phyloP scores from a whole-genome alignment of 225 moss, liverwort and hornwort species.

The Lunularia cruciata region DNA sequence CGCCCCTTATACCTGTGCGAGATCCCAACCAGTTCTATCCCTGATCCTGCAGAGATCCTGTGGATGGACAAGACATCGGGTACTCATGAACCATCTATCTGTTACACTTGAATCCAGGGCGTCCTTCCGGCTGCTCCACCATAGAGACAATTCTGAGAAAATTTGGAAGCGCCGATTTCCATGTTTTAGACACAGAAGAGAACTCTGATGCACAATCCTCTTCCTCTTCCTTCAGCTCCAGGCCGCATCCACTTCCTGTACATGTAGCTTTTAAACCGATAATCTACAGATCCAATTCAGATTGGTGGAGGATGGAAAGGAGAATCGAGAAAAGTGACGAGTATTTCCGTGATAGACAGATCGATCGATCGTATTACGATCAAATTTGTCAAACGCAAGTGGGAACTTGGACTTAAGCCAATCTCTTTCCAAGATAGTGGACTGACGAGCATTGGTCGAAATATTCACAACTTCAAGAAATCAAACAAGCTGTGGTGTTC shows the following conservation, averaged over 20 bases:
- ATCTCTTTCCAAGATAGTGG: not conserved
- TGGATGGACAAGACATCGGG: too few species aligned
- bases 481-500: slow-evolving; percentile 10
- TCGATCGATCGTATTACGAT: too few species aligned
- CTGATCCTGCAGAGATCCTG: not conserved
- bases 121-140: not conserved
- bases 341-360: slow-evolving; percentile 4
- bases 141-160: not conserved
- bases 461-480: slow-evolving; percentile 22
- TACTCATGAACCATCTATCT: not conserved
- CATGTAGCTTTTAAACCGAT: slow-evolving; percentile 16
- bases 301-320: not conserved
- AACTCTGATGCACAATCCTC: slow-evolving; percentile 13
- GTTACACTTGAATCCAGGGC: not conserved
- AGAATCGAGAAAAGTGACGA: not conserved
- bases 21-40: not conserved
- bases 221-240: slow-evolving; percentile 10
- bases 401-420: not conserved
- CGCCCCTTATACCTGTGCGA: not conserved
- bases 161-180: not conserved
- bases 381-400: not conserved
- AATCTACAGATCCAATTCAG: slow-evolving; percentile 14
- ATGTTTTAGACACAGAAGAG: not conserved
- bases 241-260: slow-evolving; percentile 21
- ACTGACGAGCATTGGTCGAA: not conserved